phyloP scores from a whole-genome alignment of 495 filamentous ascomycete species.

The Entonaema liquescens region DNA sequence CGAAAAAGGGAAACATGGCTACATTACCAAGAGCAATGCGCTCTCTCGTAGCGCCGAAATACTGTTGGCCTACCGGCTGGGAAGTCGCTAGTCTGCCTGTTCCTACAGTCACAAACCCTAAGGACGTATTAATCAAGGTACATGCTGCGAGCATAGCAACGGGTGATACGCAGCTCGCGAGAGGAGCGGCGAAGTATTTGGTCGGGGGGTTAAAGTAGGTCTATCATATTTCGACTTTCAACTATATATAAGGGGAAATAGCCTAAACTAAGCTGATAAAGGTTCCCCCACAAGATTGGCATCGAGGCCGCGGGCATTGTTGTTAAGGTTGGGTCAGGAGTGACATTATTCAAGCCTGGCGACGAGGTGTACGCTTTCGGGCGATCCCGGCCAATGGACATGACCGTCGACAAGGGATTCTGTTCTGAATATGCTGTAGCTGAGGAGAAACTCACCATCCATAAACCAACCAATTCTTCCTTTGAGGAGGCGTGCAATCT shows the following conservation, averaged over 20 bases:
- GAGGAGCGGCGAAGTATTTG: conserved; percentile 32
- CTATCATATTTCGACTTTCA: background rate
- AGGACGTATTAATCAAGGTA: conserved; percentile 61
- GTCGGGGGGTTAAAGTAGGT: conserved; percentile 30
- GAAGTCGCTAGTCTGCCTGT: conserved; percentile 54
- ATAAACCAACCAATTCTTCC: conserved; percentile 51
- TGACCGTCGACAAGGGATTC: conserved; percentile 38
- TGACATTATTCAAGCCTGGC: conserved; percentile 56
- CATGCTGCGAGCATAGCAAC: conserved; percentile 60
- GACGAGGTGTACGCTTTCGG: conserved; percentile 60
- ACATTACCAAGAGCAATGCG: conserved; percentile 55
- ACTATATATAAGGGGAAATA: background rate
- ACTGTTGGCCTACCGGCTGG: conserved; percentile 54
- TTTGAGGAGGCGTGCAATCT: conserved; percentile 51
- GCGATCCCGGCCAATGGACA: conserved; percentile 41
- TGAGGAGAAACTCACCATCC: conserved; percentile 34
- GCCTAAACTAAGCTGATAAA: background rate
- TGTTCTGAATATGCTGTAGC: conserved; percentile 53
- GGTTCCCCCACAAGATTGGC: conserved; percentile 43
- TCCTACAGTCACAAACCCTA: conserved; percentile 51
- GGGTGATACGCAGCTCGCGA: conserved; percentile 60
- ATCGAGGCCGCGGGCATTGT: conserved; percentile 55
- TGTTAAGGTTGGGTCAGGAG: conserved; percentile 52
- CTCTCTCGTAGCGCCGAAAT: conserved; percentile 53
- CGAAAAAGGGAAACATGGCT: conserved; percentile 8